phyloP scores from a whole-genome alignment of 306 rosid genomes.

The Prunus mume region DNA sequence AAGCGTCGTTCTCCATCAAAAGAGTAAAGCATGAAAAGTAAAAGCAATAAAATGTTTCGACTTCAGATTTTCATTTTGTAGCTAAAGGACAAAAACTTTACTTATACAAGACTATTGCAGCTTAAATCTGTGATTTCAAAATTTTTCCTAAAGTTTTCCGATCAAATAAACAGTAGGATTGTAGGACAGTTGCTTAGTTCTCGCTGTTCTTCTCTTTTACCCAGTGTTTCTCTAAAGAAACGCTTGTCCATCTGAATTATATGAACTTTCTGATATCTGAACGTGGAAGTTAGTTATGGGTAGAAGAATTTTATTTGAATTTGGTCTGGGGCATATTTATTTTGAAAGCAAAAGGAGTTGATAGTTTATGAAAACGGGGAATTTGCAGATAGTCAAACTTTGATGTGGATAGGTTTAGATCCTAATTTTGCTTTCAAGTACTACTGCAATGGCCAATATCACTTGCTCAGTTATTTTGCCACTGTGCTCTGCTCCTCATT shows the following conservation, averaged over 20 bases:
- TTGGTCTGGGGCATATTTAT: not conserved
- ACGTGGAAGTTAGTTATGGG: not conserved
- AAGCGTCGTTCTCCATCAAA: not conserved
- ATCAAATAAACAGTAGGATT: not conserved
- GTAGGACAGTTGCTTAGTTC: not conserved
- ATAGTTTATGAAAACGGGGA: not conserved
- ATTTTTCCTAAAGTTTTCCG: not conserved
- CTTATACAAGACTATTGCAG: not conserved
- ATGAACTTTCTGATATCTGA: not conserved
- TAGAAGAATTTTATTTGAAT: not conserved
- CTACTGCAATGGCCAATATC: no score
- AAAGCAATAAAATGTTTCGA: not conserved
- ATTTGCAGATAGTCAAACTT: not conserved
- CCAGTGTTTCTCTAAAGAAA: not conserved
- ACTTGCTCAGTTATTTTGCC: no score
- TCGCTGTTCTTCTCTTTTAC: not conserved
- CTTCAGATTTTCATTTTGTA: not conserved
- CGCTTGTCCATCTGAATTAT: not conserved
- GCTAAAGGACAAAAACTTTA: not conserved
- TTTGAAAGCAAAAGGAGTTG: not conserved
- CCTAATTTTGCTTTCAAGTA: no score
- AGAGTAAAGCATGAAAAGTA: not conserved
- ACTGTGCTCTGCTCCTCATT: no score
- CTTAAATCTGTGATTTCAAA: not conserved
- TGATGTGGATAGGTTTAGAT: not conserved